phyloP scores from a whole-genome alignment of 177 flowering plant species.

The Tripterygium wilfordii region DNA sequence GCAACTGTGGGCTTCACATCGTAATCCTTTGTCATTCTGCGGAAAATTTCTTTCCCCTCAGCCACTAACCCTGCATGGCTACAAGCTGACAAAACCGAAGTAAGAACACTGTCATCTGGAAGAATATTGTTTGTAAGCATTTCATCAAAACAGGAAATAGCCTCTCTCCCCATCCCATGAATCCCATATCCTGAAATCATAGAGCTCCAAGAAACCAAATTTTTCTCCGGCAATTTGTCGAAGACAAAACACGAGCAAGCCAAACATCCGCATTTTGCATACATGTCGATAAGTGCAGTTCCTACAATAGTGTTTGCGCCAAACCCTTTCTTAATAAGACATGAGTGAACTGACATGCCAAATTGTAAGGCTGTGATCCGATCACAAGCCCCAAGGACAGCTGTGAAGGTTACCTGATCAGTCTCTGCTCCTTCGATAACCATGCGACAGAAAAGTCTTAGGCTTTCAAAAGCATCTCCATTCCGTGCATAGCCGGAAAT shows the following conservation, averaged over 20 bases:
- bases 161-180: constrained; percentile 45
- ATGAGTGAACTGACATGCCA: constrained; percentile 46
- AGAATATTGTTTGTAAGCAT: constrained; percentile 22
- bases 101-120: constrained; percentile 48
- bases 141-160: constrained; percentile 26
- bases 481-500: constrained; percentile 37
- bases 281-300: constrained; percentile 57
- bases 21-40: constrained; percentile 15
- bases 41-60: constrained; percentile 19
- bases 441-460: constrained; percentile 36
- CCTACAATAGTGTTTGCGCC: constrained; percentile 23
- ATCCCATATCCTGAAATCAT: constrained; percentile 47
- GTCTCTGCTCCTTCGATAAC: constrained; percentile 15
- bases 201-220: constrained; percentile 49
- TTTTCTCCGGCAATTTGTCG: constrained; percentile 27
- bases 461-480: constrained; percentile 37
- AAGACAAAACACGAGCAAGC: constrained; percentile 25
- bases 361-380: constrained; percentile 45
- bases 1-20: constrained; percentile 21
- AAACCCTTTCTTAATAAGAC: constrained; percentile 26
- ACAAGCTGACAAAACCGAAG: constrained; percentile 27
- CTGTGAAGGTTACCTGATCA: constrained; percentile 39
- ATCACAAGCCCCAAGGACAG: constrained; percentile 43
- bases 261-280: constrained; percentile 61
- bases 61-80: constrained; percentile 20